phyloP scores from a whole-genome alignment of 2,329 filamentous ascomycete species.

The Chaetomium olivaceum region DNA sequence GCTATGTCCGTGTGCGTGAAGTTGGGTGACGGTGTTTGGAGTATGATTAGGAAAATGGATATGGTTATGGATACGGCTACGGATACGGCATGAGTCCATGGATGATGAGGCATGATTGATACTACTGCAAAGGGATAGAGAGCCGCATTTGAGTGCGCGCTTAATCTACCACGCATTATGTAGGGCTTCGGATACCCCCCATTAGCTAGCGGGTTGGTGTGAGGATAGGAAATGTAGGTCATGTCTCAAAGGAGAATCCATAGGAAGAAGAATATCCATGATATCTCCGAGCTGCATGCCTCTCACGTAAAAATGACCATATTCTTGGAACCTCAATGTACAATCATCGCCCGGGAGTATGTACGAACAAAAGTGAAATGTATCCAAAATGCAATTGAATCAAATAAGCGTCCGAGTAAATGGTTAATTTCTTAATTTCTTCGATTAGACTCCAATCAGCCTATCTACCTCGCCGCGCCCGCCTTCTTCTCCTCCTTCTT shows the following conservation, averaged over 20 bases:
- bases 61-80: background rate
- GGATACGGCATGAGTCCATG: background rate
- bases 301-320: background rate
- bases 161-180: background rate
- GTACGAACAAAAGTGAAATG: background rate
- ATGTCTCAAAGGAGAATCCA: background rate
- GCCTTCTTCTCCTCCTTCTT: constrained; percentile 48
- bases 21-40: background rate
- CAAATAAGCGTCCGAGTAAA: background rate
- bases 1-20: background rate
- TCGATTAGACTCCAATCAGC: background rate
- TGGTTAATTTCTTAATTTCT: background rate
- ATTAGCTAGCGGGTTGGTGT: background rate
- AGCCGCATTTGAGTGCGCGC: background rate
- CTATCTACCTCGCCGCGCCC: background rate
- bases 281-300: background rate
- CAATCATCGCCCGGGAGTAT: background rate
- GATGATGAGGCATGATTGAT: background rate
- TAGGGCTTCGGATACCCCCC: background rate
- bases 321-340: background rate
- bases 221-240: background rate
- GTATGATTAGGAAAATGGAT: background rate
- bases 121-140: background rate
- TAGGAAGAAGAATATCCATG: background rate
- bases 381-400: background rate